A percentile compares a stretch with the other conserved stretches of the same genome.
Evolutionary conservation across 2,329 filamentous ascomycete species (phyloP).

Genomic region (Metarhizium humberi): DNA sequence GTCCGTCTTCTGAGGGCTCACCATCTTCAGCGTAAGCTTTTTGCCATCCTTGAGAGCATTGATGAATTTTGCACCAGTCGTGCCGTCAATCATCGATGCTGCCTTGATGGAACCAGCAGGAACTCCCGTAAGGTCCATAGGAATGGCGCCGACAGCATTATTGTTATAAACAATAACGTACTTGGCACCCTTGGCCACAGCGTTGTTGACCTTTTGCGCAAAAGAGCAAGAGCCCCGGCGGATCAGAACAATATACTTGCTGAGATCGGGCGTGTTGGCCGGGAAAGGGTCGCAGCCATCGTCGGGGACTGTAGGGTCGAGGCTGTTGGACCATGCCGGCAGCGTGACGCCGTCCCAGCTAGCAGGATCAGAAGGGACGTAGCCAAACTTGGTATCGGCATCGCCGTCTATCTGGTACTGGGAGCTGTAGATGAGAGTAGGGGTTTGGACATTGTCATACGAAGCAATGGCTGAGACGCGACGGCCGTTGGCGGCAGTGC

Average conservation of each 20-base stretch:
- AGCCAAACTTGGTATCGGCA: conserved; percentile 29
- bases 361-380: conserved; percentile 29
- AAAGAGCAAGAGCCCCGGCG: conserved; percentile 50
- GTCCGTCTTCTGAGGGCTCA: conserved; percentile 25
- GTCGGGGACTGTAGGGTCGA: conserved; percentile 36
- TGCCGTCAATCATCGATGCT: conserved; percentile 31
- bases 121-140: conserved; percentile 23
- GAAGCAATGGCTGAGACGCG: conserved; percentile 39
- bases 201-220: conserved; percentile 42
- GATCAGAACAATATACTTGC: conserved; percentile 47
- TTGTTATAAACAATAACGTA: conserved; percentile 58
- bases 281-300: conserved; percentile 45
- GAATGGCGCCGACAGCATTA: conserved; percentile 28
- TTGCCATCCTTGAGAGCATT: conserved; percentile 31
- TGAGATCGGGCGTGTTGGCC: conserved; percentile 45
- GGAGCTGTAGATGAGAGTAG: conserved; percentile 31
- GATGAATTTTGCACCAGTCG: conserved; percentile 35
- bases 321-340: conserved; percentile 39
- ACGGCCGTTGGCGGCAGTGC: conserved; percentile 37
- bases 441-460: conserved; percentile 35
- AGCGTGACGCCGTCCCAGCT: conserved; percentile 36
- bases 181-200: conserved; percentile 44
- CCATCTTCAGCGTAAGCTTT: conserved; percentile 34
- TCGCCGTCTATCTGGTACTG: conserved; percentile 30
- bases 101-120: conserved; percentile 19